These are phyloP conservation scores for Capsella rubella DNA, from an alignment of 441 rosid species.

Conservation along the genomic window DNA sequence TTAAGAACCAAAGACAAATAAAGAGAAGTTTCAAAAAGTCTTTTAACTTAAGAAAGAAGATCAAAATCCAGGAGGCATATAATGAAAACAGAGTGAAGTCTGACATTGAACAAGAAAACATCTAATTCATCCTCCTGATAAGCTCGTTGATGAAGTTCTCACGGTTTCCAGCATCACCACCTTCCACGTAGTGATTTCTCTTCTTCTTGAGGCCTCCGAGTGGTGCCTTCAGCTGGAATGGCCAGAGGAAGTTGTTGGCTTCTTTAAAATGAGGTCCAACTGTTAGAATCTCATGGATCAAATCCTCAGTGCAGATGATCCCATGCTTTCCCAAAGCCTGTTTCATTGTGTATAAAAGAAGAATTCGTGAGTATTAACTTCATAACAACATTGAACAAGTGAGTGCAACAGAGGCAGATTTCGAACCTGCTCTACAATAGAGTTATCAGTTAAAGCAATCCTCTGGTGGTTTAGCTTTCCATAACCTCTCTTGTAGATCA, in stretches of 20 bases:
- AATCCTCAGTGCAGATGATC: constrained; percentile 75
- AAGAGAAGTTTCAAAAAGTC: constrained; percentile 18
- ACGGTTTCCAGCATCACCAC: constrained; percentile 74
- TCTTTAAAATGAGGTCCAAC: constrained; percentile 91
- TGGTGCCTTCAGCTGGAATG: constrained; percentile 85
- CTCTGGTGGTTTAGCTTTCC: constrained; percentile 82
- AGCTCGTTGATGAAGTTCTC: constrained; percentile 50
- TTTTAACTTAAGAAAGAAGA: constrained; percentile 22
- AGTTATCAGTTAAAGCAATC: constrained; percentile 71
- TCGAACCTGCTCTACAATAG: constrained; percentile 71
- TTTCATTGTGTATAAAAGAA: neutral
- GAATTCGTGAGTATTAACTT: neutral
- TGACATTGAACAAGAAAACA: constrained; percentile 5
- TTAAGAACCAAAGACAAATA: constrained; percentile 11
- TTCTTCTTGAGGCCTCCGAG: constrained; percentile 80
- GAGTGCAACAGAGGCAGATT: neutral
- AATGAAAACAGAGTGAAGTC: constrained; percentile 1
- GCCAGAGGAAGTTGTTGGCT: constrained; percentile 91
- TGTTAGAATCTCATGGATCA: constrained; percentile 80
- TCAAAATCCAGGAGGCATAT: constrained; percentile 38
- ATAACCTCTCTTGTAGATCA: constrained; percentile 83
- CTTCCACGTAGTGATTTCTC: constrained; percentile 89
- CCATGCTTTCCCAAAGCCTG: constrained; percentile 74
- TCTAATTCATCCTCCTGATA: constrained; percentile 76
- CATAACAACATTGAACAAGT: neutral